These are phyloP conservation scores for Populus hybrid DNA, from an alignment of 441 rosid species.

Conservation along the genomic window DNA sequence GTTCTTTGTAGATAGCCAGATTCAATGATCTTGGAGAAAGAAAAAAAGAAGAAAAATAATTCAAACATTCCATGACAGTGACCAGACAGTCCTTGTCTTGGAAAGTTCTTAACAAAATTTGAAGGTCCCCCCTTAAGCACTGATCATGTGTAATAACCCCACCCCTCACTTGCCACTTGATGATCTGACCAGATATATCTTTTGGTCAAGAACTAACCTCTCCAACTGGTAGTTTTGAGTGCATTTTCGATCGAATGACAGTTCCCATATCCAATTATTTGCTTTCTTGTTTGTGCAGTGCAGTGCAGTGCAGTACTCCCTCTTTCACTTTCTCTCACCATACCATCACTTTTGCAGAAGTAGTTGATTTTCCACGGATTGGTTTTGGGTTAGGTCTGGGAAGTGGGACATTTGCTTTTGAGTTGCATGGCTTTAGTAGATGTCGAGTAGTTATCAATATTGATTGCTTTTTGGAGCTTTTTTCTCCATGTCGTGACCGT, in stretches of 20 bases:
- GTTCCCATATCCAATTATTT: neutral
- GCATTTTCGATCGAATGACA: neutral
- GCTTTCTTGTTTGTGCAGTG: neutral
- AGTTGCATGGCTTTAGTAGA: conserved; percentile 16
- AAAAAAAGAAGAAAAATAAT: conserved; percentile 6
- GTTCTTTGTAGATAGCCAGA: neutral
- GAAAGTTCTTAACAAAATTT: conserved; percentile 11
- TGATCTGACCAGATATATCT: neutral
- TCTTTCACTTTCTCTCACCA: neutral
- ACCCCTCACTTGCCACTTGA: conserved; percentile 10
- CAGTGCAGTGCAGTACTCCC: neutral
- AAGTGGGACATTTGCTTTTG: conserved; percentile 12
- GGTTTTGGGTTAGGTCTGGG: neutral
- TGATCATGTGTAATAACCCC: conserved; percentile 14
- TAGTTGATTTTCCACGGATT: neutral
- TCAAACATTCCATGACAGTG: conserved; percentile 17
- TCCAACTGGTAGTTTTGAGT: neutral
- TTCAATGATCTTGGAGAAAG: conserved; percentile 19
- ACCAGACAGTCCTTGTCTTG: conserved; percentile 16
- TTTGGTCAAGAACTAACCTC: conserved; percentile 4
- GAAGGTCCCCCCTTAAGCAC: conserved; percentile 9
- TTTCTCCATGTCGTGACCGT: conserved; percentile 13
- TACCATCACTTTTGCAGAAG: neutral
- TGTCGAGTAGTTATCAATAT: conserved; percentile 6
- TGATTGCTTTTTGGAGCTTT: neutral